These are phyloP conservation scores for Anthoceros angustus DNA, from an alignment of 225 moss, liverwort and hornwort genomes.

Conservation along the genomic window DNA sequence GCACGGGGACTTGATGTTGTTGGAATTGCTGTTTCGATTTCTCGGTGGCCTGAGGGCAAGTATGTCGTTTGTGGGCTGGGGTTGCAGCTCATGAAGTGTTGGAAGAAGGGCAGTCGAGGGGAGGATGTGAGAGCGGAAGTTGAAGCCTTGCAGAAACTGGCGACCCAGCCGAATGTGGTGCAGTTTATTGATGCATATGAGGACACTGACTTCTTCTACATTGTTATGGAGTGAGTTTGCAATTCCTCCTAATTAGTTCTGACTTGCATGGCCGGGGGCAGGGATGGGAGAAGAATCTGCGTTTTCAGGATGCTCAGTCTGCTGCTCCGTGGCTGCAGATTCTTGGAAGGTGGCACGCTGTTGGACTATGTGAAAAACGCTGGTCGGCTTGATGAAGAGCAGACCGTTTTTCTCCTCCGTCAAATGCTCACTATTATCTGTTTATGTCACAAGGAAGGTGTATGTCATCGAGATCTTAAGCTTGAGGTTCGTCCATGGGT, in stretches of 20 bases:
- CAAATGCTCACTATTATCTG: slow-evolving; percentile 29
- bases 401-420: slow-evolving; percentile 27
- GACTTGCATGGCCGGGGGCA: too few species aligned
- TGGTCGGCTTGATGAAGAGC: slow-evolving; percentile 28
- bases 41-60: background rate
- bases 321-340: slow-evolving; percentile 9
- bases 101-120: slow-evolving; percentile 26
- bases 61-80: background rate
- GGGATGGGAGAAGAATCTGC: too few species aligned
- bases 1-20: background rate
- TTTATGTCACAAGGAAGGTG: slow-evolving; percentile 30
- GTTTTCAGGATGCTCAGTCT: background rate
- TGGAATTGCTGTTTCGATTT: background rate
- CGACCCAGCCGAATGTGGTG: slow-evolving; percentile 29
- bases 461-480: slow-evolving; percentile 36
- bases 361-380: slow-evolving; percentile 28
- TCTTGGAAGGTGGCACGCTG: slow-evolving; percentile 31
- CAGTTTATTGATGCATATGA: slow-evolving; percentile 31
- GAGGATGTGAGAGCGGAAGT: slow-evolving; percentile 32
- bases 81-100: slow-evolving; percentile 13
- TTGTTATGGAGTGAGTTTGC: slow-evolving; percentile 33
- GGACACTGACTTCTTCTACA: slow-evolving; percentile 32
- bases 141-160: slow-evolving; percentile 21
- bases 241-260: background rate
- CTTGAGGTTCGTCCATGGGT: slow-evolving; percentile 22